Conservation (phyloP, 2,329 filamentous ascomycete species). For the Alternaria triticimaculans region DNA sequence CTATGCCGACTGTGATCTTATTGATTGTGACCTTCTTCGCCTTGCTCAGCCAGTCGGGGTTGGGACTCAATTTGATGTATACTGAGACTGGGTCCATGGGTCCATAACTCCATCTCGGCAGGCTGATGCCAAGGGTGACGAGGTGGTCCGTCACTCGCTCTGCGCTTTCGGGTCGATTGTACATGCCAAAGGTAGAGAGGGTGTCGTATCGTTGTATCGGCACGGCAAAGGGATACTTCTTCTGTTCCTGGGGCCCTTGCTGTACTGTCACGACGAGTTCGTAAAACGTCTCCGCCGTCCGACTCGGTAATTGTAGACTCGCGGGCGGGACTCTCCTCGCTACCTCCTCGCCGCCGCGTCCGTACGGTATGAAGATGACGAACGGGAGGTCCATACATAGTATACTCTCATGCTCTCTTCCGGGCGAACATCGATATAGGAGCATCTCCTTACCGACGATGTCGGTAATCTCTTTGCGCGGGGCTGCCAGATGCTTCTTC, state of each 20-base stretch:
- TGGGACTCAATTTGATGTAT: conserved; percentile 92
- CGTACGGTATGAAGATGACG: conserved; percentile 95
- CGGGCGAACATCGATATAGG: conserved; percentile 83
- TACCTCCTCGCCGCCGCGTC: conserved; percentile 86
- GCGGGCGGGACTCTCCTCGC: conserved; percentile 90
- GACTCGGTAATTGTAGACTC: conserved; percentile 85
- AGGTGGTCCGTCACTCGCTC: conserved; percentile 87
- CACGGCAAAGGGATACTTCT: conserved; percentile 89
- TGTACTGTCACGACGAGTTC: conserved; percentile 96
- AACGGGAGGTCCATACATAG: conserved; percentile 97
- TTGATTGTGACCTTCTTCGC: conserved; percentile 91
- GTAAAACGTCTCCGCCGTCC: conserved; percentile 96
- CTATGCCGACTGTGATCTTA: conserved; percentile 90
- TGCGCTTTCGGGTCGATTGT: conserved; percentile 91
- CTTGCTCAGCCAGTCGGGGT: conserved; percentile 88
- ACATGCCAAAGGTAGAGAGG: conserved; percentile 98
- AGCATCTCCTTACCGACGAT: conserved; percentile 96
- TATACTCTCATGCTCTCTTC: conserved; percentile 85
- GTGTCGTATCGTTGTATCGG: conserved; percentile 95
- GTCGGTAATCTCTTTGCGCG: conserved; percentile 87
- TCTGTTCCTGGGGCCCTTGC: conserved; percentile 84
- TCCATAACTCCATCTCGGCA: conserved; percentile 96
- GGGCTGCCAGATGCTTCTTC: conserved; percentile 88
- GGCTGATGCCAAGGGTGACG: conserved; percentile 87
- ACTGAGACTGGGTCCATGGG: conserved; percentile 94